Percentiles rank a stretch among this genome's conserved stretches.
Conservation (phyloP, 176 grass and related monocot genomes). For the Metroxylon sagu region DNA sequence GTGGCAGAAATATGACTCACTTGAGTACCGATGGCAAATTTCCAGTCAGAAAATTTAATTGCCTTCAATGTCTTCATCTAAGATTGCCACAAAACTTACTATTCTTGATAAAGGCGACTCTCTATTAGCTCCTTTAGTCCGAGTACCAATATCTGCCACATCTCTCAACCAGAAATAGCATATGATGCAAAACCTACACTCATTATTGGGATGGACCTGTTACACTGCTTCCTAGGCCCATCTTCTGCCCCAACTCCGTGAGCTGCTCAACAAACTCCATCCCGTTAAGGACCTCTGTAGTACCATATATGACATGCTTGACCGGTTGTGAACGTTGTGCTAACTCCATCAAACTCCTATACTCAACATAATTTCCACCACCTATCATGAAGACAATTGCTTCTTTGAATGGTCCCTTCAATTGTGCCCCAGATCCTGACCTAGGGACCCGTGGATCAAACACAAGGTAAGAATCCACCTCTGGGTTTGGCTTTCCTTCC, state of each 20-base stretch:
- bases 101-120: background rate
- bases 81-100: conserved; percentile 1
- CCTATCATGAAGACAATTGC: conserved; percentile 99
- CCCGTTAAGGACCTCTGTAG: conserved; percentile 81
- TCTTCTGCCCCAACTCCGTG: conserved; percentile 72
- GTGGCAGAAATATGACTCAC: background rate
- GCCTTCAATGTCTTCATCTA: background rate
- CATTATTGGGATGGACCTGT: conserved; percentile 36
- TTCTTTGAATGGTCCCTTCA: conserved; percentile 96
- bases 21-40: background rate
- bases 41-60: conserved; percentile 3
- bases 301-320: conserved; percentile 93
- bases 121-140: background rate
- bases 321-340: conserved; percentile 56
- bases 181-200: background rate
- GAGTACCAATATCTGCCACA: background rate
- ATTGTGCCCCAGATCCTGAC: conserved; percentile 62
- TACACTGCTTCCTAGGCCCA: conserved; percentile 49
- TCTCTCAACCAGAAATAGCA: background rate
- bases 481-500: conserved; percentile 84
- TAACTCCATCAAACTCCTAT: conserved; percentile 89
- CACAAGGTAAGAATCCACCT: conserved; percentile 79
- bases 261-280: conserved; percentile 85
- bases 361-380: conserved; percentile 94
- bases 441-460: conserved; percentile 76